Percentiles rank a stretch among this genome's conserved stretches.
These are phyloP conservation scores for Coprinopsis strossmayeri DNA, from an alignment of 768 basidiomycete genomes.

Conservation along the genomic window DNA sequence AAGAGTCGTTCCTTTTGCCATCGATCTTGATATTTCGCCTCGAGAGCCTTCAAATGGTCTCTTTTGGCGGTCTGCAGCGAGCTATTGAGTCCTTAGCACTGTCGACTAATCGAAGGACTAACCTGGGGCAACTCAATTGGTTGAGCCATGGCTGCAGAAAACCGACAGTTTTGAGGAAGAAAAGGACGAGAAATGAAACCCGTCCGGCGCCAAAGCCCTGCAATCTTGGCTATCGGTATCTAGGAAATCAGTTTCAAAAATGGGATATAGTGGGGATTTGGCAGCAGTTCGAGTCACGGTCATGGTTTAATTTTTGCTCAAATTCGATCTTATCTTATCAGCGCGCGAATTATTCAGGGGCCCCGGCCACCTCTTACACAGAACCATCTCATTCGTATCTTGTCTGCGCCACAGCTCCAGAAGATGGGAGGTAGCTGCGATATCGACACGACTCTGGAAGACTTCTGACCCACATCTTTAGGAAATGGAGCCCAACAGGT, in stretches of 20 bases:
- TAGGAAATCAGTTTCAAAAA: conserved; percentile 13
- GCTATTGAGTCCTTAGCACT: not conserved
- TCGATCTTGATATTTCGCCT: conserved; percentile 75
- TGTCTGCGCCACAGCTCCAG: not conserved
- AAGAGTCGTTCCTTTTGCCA: conserved; percentile 80
- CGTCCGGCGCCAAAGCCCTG: conserved; percentile 9
- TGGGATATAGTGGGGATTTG: not conserved
- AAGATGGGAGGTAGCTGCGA: too few relatives aligned
- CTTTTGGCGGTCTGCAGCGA: conserved; percentile 82
- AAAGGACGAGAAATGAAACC: conserved; percentile 5
- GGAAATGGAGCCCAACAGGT: too few relatives aligned
- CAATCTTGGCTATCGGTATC: conserved; percentile 14
- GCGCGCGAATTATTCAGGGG: too few relatives aligned
- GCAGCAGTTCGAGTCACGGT: too few relatives aligned
- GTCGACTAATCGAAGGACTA: conserved; percentile 9
- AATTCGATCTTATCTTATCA: too few relatives aligned
- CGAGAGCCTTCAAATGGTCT: conserved; percentile 77
- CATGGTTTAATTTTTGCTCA: too few relatives aligned
- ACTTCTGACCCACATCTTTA: too few relatives aligned
- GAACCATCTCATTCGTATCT: not conserved
- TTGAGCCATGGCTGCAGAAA: conserved; percentile 38
- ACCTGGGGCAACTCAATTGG: conserved; percentile 65
- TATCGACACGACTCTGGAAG: too few relatives aligned
- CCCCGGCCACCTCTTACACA: too few relatives aligned
- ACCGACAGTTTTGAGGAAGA: conserved; percentile 1